These are phyloP conservation scores for Limonium bicolor DNA, from an alignment of 148 eudicot species.

Conservation along the genomic window DNA sequence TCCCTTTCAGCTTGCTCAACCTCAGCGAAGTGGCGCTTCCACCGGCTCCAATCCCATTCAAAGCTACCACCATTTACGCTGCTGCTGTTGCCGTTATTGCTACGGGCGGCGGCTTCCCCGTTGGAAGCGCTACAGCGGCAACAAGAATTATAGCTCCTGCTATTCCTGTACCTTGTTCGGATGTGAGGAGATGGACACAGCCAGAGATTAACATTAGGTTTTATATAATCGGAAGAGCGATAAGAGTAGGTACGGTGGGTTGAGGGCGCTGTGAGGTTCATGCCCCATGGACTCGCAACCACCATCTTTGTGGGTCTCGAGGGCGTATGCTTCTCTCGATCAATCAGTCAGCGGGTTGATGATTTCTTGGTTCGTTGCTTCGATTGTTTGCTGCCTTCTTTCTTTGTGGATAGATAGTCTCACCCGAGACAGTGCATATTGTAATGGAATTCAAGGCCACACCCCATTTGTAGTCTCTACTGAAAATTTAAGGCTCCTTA, in stretches of 20 bases:
- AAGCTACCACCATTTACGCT: slow-evolving; percentile 3
- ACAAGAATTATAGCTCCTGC: slow-evolving; percentile 5
- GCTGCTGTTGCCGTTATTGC: not conserved
- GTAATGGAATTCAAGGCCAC: too few species aligned
- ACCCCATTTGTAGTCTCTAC: too few species aligned
- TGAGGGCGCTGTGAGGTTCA: slow-evolving; percentile 13
- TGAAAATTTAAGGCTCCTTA: too few species aligned
- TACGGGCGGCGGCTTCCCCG: not conserved
- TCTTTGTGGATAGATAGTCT: too few species aligned
- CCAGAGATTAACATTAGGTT: not conserved
- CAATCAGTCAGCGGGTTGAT: not conserved
- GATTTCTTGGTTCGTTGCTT: too few species aligned
- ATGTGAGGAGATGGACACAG: not conserved
- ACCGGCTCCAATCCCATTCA: slow-evolving; percentile 63
- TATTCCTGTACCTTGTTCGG: not conserved
- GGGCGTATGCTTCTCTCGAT: too few species aligned
- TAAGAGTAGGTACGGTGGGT: slow-evolving; percentile 15
- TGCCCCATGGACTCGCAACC: slow-evolving; percentile 27
- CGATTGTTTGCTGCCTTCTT: too few species aligned
- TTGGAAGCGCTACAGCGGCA: slow-evolving; percentile 17
- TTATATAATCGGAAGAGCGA: slow-evolving; percentile 3
- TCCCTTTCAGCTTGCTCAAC: slow-evolving; percentile 54
- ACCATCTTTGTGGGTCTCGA: too few species aligned
- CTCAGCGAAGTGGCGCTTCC: slow-evolving; percentile 49
- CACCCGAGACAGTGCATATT: too few species aligned